Base-by-base conservation (phyloP, 768 basidiomycete genomes). In the Paxillus ammoniavirescens region DNA sequence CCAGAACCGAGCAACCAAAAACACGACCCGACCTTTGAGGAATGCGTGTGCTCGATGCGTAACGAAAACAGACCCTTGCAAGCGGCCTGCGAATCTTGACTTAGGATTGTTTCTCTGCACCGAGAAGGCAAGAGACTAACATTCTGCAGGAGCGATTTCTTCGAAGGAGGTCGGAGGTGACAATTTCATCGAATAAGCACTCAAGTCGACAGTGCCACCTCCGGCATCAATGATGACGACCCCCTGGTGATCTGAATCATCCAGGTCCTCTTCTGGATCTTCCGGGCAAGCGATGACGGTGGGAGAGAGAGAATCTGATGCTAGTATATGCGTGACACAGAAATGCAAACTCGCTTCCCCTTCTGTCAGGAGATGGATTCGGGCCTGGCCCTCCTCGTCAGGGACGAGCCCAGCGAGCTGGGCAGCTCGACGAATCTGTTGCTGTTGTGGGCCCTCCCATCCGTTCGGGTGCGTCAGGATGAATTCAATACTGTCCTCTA, bases 401-500 rank as follows among this genome's bases (percentile, higher is more conserved):
- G 74, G 69, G 30, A 85, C 68, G 5, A 86, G 70, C 1, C 79
- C 79, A 1, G 82, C 82, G 6, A 56, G 55, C 4, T 80, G 70
- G 1, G 81, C 78, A 2, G 82, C 84, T 35, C 63, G 62, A 1
- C 83, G 75, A 70, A 84, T 79, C 54, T 74, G 67, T 26, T 66
- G 65, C 49, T 84, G 84, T 58, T 86, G 84, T 0, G 61, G 61
- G 0, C 80, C 78, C 52, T 79, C 83, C 84, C 84, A 86, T 0
- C 81, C 82, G 50, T 85, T 86, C 1, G 84, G 84, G 57, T 84
- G 82, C 0, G 76, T 75, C 5, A 86, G 72, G 2, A 86, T 69
- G 52, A 79, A 80, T 26, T 80, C 73, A 18, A 80, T 77, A 2
- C 53, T 60, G 13, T 69, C 53, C 52, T 76, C 66, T 15, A 82